phyloP scores from a whole-genome alignment of 106 monocot genomes.

The Dioscorea alata region DNA sequence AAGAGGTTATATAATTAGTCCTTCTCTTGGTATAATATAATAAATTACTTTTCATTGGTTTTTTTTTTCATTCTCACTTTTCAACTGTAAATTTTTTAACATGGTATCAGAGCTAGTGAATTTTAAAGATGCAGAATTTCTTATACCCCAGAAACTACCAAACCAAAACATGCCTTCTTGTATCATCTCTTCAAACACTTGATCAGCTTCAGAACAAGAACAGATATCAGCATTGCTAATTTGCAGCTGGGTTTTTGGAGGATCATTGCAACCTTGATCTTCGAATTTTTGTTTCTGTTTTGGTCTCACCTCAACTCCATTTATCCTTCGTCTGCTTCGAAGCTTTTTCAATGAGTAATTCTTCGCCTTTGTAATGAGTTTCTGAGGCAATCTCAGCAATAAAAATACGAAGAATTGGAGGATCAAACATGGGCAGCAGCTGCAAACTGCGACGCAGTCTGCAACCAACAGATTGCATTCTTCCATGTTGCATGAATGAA shows the following conservation, averaged over 20 bases:
- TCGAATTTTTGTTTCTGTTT: not conserved
- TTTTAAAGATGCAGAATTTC: no score
- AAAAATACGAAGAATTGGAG: slow-evolving; percentile 38
- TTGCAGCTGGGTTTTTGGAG: not conserved
- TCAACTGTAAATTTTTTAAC: no score
- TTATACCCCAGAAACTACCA: slow-evolving; percentile 39
- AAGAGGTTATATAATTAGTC: slow-evolving; percentile 2
- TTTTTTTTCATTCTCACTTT: slow-evolving; percentile 39
- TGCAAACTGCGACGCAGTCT: slow-evolving; percentile 33
- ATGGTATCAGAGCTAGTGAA: no score
- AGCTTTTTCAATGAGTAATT: slow-evolving; percentile 17
- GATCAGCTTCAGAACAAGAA: slow-evolving; percentile 11
- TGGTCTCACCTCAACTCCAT: not conserved
- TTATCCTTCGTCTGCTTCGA: not conserved
- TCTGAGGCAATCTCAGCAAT: slow-evolving; percentile 23
- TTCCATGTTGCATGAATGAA: not conserved
- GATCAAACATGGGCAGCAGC: slow-evolving; percentile 41
- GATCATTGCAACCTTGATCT: not conserved
- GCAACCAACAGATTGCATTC: slow-evolving; percentile 24
- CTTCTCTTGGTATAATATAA: no score
- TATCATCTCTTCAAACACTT: slow-evolving; percentile 17
- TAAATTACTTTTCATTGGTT: slow-evolving; percentile 38
- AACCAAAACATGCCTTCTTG: slow-evolving; percentile 36
- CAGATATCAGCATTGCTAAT: not conserved
- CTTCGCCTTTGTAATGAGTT: slow-evolving; percentile 20